Base-by-base conservation (phyloP, 208 protist species). In the Blechomonas ayalai region DNA sequence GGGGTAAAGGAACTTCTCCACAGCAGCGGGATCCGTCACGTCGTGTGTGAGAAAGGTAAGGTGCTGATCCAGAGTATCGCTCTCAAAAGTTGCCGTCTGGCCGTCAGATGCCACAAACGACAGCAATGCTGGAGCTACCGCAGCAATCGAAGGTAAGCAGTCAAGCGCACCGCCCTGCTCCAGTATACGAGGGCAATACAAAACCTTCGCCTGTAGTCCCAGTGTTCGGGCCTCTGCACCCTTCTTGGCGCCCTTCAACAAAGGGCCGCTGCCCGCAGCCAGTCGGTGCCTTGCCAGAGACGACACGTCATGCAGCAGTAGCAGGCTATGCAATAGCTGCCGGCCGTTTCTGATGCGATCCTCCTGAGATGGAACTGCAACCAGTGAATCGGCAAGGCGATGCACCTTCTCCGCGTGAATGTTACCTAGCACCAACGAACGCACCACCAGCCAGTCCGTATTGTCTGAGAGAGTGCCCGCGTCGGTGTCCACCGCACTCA, bases 221-320 rank as follows among this genome's bases (percentile, higher is more conserved):
- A 23, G n/a, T 28, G 24, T 26, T 28, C 41, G 24, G 15, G 45
- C 15, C 2, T 46, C 37, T 4, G 7, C 34, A 20, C 27, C 40
- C 31, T 72, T 59, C 29, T 51, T 58, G 37, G 78, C 78, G 28
- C 32, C 36, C 46, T 85, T 83, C 13, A 59, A 59, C 12, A 24
- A 31, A 22, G 62, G 48, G 6, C 34, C 36, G 43, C 65, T 62
- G 32, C 25, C 32, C 10, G 61, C 32, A 10, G 51, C 40, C 24
- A 60, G 41, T 24, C 66, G 70, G 36, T 82, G 38, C 20, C 34
- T 25, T 57, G 77, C 71, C 23, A 86, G 40, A 3, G 59, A 44
- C 0, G 67, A 60, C 36, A 92, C 34, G 66, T 92, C 83, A 29
- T 82, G 74, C 32, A 92, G 45, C 0, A 92, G 41, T 27, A 88